phyloP scores from a whole-genome alignment of 169 alveolate genomes.

The Plasmodium knowlesi region DNA sequence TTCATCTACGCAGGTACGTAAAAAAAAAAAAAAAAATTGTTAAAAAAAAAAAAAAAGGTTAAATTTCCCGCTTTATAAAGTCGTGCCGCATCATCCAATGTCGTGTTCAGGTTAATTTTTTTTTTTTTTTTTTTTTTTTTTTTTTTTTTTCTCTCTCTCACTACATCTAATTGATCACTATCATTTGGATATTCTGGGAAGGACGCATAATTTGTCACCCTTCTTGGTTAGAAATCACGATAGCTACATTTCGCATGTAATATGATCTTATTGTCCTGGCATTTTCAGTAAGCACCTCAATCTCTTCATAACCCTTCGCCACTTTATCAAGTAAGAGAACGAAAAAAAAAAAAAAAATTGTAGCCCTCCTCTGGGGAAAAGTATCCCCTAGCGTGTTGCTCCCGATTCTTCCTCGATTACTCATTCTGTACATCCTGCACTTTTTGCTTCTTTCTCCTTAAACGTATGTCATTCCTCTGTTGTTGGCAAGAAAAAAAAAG shows the following conservation, averaged over 20 bases:
- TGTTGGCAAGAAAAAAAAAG: background rate
- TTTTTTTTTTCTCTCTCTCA: background rate
- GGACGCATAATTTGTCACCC: background rate
- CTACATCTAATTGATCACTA: background rate
- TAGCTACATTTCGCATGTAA: background rate
- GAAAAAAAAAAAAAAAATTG: background rate
- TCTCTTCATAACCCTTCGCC: background rate
- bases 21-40: background rate
- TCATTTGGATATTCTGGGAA: background rate
- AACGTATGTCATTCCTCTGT: background rate
- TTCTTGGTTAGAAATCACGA: background rate
- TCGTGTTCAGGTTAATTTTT: background rate
- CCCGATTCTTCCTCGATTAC: background rate
- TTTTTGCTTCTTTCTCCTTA: background rate
- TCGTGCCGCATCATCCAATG: background rate
- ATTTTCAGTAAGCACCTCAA: background rate
- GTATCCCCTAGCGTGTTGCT: background rate
- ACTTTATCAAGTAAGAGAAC: background rate
- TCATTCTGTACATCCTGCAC: background rate
- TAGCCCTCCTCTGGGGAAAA: background rate
- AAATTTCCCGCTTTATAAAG: background rate
- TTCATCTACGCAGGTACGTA: background rate
- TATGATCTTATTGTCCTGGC: background rate
- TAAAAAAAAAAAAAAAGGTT: background rate
- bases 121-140: slow-evolving; percentile 7